Evolutionary conservation across 129 eudicot genomes (phyloP).

Genomic region (Pulicaria dysenterica): DNA sequence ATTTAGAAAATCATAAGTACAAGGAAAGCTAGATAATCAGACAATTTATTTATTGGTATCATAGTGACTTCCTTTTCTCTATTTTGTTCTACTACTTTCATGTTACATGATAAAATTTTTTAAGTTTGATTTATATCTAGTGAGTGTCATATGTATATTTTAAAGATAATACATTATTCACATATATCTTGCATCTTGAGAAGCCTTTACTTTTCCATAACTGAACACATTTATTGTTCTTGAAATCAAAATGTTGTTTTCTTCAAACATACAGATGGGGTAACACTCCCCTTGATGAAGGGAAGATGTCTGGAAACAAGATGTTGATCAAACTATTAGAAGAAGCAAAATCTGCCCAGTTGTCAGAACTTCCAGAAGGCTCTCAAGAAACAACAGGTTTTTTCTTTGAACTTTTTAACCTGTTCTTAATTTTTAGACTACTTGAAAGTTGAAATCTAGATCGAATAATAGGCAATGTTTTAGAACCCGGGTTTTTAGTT

Average conservation of each 20-base stretch:
- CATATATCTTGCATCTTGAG: too few species aligned
- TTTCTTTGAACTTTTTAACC: neutral
- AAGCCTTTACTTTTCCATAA: too few species aligned
- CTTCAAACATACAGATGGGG: conserved; percentile 70
- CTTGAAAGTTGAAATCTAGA: neutral
- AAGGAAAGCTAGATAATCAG: too few species aligned
- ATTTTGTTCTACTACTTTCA: too few species aligned
- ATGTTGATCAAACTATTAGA: conserved; percentile 67
- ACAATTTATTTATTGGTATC: too few species aligned
- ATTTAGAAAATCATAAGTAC: too few species aligned
- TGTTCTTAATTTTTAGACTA: neutral
- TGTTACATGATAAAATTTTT: too few species aligned
- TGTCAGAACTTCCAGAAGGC: conserved; percentile 46
- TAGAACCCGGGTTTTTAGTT: too few species aligned
- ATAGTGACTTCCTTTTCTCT: too few species aligned
- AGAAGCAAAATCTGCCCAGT: conserved; percentile 61
- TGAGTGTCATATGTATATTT: too few species aligned
- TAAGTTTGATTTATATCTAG: too few species aligned
- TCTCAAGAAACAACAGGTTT: conserved; percentile 61
- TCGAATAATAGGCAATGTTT: neutral
- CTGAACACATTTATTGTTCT: neutral
- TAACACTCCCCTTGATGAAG: conserved; percentile 87
- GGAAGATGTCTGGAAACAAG: conserved; percentile 70
- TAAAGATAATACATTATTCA: too few species aligned
- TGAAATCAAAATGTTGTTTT: neutral